phyloP scores from a whole-genome alignment of 768 basidiomycete species.

The Collybia nuda region DNA sequence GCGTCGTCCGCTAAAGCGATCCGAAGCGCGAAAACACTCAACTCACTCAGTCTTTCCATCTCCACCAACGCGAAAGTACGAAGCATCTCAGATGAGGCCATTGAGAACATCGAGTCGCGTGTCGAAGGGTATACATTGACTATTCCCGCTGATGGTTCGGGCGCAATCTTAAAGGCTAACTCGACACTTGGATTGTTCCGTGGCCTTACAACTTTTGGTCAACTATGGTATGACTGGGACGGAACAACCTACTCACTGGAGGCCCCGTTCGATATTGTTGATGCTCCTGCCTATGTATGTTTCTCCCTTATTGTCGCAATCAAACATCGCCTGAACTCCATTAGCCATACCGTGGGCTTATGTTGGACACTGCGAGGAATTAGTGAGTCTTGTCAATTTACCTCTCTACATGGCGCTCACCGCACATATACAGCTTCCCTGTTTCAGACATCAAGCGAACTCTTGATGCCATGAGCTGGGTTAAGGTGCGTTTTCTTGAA shows the following conservation, averaged over 20 bases:
- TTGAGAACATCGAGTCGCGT: constrained; percentile 47
- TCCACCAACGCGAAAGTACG: constrained; percentile 27
- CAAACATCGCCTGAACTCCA: background rate
- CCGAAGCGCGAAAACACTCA: constrained; percentile 38
- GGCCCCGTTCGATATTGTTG: constrained; percentile 58
- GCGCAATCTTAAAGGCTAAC: constrained; percentile 56
- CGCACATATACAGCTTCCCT: constrained; percentile 51
- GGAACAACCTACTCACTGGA: constrained; percentile 53
- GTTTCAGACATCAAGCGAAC: constrained; percentile 64
- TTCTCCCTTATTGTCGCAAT: background rate
- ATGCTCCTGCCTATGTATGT: constrained; percentile 67
- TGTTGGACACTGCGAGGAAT: constrained; percentile 81
- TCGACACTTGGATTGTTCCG: constrained; percentile 69
- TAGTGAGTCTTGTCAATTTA: constrained; percentile 40
- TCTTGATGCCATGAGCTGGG: constrained; percentile 76
- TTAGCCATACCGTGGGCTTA: constrained; percentile 72
- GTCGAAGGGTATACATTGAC: constrained; percentile 61
- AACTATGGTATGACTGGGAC: constrained; percentile 61
- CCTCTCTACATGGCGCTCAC: background rate
- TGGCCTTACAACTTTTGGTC: constrained; percentile 74
- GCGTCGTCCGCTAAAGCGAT: constrained; percentile 44
- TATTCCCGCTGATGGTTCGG: constrained; percentile 55
- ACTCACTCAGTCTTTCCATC: constrained; percentile 46
- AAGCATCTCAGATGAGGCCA: constrained; percentile 56
- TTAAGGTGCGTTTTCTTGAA: constrained; percentile 49